Evolutionary conservation across 495 filamentous ascomycete species (phyloP), one percentile per base, ranked within the genome.

Genomic region (Aspergillus kassunensis): DNA sequence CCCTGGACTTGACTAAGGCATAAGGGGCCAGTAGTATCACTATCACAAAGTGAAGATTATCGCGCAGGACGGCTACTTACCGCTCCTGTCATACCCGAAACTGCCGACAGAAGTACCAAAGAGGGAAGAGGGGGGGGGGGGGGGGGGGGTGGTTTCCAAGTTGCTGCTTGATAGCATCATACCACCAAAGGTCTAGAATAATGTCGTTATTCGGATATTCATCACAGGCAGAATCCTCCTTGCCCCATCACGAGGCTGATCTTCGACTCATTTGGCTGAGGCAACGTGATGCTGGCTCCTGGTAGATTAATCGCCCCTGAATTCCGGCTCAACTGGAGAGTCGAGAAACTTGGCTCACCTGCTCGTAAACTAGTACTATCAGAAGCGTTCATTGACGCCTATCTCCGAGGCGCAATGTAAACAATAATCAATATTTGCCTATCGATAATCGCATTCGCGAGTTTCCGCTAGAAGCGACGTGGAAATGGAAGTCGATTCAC

Each of bases 391-490:
- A 16, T 37, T 16, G 16, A 37, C 31, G 31, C 15, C 31, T 34
- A 10, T n/a, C n/a, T n/a, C n/a, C n/a, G n/a, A n/a, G n/a, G n/a
- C n/a, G n/a, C n/a, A n/a, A n/a, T n/a, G n/a, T n/a, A n/a, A n/a
- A n/a, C n/a, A n/a, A n/a, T n/a, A n/a, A n/a, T n/a, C n/a, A n/a
- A n/a, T n/a, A n/a, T n/a, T n/a, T n/a, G n/a, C n/a, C n/a, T n/a
- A n/a, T n/a, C n/a, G n/a, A n/a, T n/a, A n/a, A n/a, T n/a, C 42
- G 21, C 16, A 21, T 46, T 46, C 44, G 10, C 13, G 21, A 8
- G 11, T 24, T 37, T 34, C 45, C 45, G 45, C 45, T 49, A 27
- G 45, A 49, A 49, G 45, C 33, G 45, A 39, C 23, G 23, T 49
- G 33, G 45, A 30, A 49, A 49, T 29, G 15, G 30, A 35, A 20